Evolutionary conservation across 768 basidiomycete species (phyloP).

Genomic region (Cystofilobasidium capitatum): DNA sequence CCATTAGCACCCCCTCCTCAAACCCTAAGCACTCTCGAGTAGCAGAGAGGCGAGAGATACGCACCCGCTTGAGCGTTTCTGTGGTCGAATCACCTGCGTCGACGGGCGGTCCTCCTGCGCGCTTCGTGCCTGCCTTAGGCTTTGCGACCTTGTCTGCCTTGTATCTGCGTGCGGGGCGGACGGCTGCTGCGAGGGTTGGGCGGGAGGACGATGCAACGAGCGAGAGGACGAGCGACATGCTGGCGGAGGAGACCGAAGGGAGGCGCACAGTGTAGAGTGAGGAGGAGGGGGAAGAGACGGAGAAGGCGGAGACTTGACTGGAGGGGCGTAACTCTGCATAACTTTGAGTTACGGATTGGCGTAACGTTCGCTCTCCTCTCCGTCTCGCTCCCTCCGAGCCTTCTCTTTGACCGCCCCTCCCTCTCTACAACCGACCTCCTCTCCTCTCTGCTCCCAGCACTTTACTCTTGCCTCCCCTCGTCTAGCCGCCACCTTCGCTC

Average conservation of each 20-base stretch:
- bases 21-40: not conserved
- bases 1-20: not conserved
- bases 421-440: not conserved
- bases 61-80: conserved; percentile 13
- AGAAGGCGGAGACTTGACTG: not conserved
- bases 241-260: not conserved
- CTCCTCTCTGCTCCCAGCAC: too few relatives aligned
- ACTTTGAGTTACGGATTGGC: too few relatives aligned
- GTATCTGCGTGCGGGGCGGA: not conserved
- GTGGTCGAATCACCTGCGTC: conserved; percentile 9
- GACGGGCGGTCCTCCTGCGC: not conserved
- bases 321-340: too few relatives aligned
- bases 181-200: not conserved
- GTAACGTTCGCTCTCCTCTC: not conserved
- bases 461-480: too few relatives aligned
- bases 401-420: not conserved
- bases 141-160: not conserved
- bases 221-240: not conserved
- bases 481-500: too few relatives aligned
- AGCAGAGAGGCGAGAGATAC: not conserved
- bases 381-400: not conserved
- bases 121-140: not conserved
- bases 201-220: not conserved
- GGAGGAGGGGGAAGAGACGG: not conserved
- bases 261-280: too few relatives aligned